Evolutionary conservation across 2,329 filamentous ascomycete genomes (phyloP), one percentile per base, ranked within the genome.

Genomic region (Torrubiellomyces zombiae): DNA sequence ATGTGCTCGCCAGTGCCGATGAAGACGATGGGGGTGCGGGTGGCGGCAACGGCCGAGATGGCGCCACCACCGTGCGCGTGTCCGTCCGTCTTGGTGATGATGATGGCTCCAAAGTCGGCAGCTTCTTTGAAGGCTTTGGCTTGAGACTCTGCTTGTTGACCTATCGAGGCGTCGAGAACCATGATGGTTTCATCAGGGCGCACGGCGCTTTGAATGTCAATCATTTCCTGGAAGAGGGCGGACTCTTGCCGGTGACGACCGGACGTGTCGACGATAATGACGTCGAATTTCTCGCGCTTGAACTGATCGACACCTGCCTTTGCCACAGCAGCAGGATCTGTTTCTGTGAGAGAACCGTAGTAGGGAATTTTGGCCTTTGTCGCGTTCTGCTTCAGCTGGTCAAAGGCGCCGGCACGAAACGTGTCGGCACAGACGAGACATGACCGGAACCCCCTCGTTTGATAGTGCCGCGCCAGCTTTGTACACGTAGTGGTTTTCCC

Each of bases 311-410:
- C 89, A 55, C 89, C 89, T 38, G 94, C 85, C n/a, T 73, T 69
- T 0, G 89, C 86, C 11, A 98, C 89, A 5, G 83, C 75, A 1
- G 86, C 83, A 0, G 89, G 89, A 45, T 98, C 89, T 6, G 85
- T 94, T 56, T 98, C 83, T 3, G 86, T 98, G 35, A 98, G 62
- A 29, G 81, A 92, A 42, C 89, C 89, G 49, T 91, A 98, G 64
- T 98, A 98, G 7, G 89, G 89, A 26, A 98, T 95, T 59, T 95
- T 95, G 25, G 89, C 89, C 53, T 95, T 98, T 17, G 83, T 95
- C 2, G 89, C 89, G 49, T 98, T 98, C 56, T 98, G 89, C 58
- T 95, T 95, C 50, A 98, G 54, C 58, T 98, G 89, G 47, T 98
- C 89, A 40, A 98, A 98, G 20, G 89, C 89, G 61, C 89, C 89